Evolutionary conservation across 768 basidiomycete genomes (phyloP).

Genomic region (Tricholoma hemisulphureum): DNA sequence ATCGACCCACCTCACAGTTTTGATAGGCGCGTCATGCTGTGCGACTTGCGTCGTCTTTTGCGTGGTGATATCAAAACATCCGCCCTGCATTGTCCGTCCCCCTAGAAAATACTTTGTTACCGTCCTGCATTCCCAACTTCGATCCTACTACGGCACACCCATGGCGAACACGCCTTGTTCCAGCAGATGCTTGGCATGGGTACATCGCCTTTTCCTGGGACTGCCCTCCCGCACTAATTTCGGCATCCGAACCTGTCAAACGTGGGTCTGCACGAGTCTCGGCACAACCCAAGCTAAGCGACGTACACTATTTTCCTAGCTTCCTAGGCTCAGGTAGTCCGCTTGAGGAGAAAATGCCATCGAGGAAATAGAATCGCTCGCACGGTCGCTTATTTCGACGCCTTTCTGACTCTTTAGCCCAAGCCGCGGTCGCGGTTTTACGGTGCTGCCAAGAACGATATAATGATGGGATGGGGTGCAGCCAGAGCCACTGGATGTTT

Average conservation of each 20-base stretch:
- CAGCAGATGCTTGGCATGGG: conserved; percentile 84
- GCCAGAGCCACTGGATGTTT: no score
- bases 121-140: conserved; percentile 54
- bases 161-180: conserved; percentile 67
- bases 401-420: no score
- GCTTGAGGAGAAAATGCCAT: conserved; percentile 81
- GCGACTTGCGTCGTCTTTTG: conserved; percentile 82
- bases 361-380: conserved; percentile 83
- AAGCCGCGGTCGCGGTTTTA: neutral
- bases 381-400: conserved; percentile 77
- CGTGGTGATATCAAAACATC: conserved; percentile 85
- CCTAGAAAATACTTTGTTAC: conserved; percentile 88
- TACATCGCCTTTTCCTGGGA: conserved; percentile 91
- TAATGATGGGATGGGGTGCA: neutral
- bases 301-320: conserved; percentile 90
- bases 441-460: neutral
- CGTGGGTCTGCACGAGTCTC: conserved; percentile 5
- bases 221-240: conserved; percentile 76
- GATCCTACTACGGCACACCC: conserved; percentile 1
- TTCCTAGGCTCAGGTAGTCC: conserved; percentile 88
- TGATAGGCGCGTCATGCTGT: conserved; percentile 87
- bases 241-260: conserved; percentile 78
- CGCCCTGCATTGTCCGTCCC: conserved; percentile 95
- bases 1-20: conserved; percentile 79
- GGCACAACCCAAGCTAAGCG: neutral